These are phyloP conservation scores for Debaryomyces coudertii DNA, from an alignment of 1,139 yeast species.

Conservation along the genomic window DNA sequence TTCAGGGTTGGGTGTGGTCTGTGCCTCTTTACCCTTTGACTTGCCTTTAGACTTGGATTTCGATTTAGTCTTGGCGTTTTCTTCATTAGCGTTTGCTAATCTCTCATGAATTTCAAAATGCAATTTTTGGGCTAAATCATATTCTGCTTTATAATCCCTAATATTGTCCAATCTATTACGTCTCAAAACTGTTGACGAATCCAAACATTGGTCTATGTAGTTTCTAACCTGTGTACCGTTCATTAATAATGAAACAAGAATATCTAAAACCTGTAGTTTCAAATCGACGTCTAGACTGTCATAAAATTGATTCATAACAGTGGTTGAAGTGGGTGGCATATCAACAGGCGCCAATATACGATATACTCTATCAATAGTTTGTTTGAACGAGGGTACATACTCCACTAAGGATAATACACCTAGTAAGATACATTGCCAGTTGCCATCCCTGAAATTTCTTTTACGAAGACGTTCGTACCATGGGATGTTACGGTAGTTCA, in stretches of 20 bases:
- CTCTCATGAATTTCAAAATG: constrained; percentile 43
- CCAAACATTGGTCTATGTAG: constrained; percentile 70
- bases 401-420: constrained; percentile 71
- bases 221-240: constrained; percentile 62
- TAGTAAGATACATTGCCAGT: constrained; percentile 77
- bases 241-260: constrained; percentile 60
- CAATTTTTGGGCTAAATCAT: constrained; percentile 53
- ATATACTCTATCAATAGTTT: constrained; percentile 49
- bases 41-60: constrained; percentile 9
- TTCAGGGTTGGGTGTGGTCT: constrained; percentile 16
- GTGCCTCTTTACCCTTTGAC: constrained; percentile 15
- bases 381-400: constrained; percentile 57
- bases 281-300: constrained; percentile 48
- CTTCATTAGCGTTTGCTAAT: constrained; percentile 14
- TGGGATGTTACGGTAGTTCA: constrained; percentile 61
- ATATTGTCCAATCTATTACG: constrained; percentile 70
- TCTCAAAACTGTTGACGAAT: constrained; percentile 62
- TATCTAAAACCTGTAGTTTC: constrained; percentile 55
- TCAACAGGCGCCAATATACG: constrained; percentile 60
- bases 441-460: constrained; percentile 80
- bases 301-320: constrained; percentile 56
- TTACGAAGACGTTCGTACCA: constrained; percentile 81
- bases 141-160: constrained; percentile 56
- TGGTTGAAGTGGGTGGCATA: constrained; percentile 49
- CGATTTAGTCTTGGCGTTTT: constrained; percentile 6